Conservation (phyloP, 176 grass and related monocot species). For the Hyparrhenia diplandra region DNA sequence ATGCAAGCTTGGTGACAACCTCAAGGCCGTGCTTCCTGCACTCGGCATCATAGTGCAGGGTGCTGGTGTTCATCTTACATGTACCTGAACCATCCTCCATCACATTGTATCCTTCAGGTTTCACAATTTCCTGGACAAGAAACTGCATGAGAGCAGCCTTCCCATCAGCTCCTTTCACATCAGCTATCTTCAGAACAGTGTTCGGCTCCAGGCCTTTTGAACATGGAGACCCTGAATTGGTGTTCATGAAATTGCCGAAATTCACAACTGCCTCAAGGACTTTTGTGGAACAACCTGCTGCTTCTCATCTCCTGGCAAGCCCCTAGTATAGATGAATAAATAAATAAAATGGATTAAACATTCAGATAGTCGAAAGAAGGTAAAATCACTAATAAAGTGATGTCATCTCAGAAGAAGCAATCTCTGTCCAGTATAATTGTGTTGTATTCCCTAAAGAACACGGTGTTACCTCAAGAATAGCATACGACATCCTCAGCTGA, state of each 20-base stretch:
- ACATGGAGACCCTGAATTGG: conserved; percentile 50
- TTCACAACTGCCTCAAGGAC: conserved; percentile 69
- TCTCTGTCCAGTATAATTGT: neutral
- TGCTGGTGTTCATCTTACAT: neutral
- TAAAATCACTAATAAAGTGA: neutral
- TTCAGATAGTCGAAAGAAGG: neutral
- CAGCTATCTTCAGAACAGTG: conserved; percentile 72
- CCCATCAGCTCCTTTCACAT: conserved; percentile 81
- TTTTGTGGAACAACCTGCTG: conserved; percentile 76
- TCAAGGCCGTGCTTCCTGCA: conserved; percentile 56
- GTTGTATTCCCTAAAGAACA: neutral
- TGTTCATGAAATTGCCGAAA: conserved; percentile 70
- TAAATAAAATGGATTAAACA: neutral
- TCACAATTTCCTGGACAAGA: conserved; percentile 70
- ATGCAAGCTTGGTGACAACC: conserved; percentile 40
- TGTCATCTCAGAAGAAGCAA: neutral
- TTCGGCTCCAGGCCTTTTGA: conserved; percentile 75
- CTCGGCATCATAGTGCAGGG: conserved; percentile 12
- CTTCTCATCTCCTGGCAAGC: conserved; percentile 77
- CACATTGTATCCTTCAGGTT: conserved; percentile 47
- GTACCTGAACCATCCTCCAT: neutral
- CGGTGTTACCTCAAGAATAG: conserved; percentile 65
- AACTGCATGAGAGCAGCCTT: conserved; percentile 72
- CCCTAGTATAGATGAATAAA: conserved; percentile 57
- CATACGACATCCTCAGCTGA: conserved; percentile 67